These are phyloP conservation scores for Aethionema arabicum DNA, from an alignment of 345 rosid genomes.

Conservation along the genomic window DNA sequence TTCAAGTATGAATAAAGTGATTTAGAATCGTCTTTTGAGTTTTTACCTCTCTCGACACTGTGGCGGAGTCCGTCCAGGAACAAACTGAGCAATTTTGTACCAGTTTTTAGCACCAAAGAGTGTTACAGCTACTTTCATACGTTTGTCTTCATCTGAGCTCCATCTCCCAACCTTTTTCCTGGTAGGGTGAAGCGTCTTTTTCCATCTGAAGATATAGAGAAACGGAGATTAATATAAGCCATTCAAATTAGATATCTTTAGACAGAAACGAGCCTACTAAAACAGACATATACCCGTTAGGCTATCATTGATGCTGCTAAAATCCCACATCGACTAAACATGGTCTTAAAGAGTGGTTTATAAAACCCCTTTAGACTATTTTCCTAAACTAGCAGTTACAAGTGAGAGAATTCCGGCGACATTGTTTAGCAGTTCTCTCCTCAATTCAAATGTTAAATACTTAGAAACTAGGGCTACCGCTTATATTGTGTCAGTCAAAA, in stretches of 20 bases:
- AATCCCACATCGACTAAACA: constrained; percentile 24
- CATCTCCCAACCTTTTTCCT: constrained; percentile 61
- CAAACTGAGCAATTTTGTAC: constrained; percentile 73
- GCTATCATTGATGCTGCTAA: not conserved
- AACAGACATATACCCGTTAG: not conserved
- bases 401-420: not conserved
- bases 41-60: constrained; percentile 86
- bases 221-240: constrained; percentile 13
- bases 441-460: too few relatives aligned
- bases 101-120: constrained; percentile 85
- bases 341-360: constrained; percentile 9
- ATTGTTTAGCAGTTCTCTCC: too few relatives aligned
- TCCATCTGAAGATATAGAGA: constrained; percentile 59
- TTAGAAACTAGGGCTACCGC: not conserved
- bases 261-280: constrained; percentile 18
- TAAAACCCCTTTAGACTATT: constrained; percentile 15
- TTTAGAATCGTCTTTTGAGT: not conserved
- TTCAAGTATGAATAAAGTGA: not conserved
- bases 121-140: constrained; percentile 70
- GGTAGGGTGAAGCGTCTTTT: constrained; percentile 62
- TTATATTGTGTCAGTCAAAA: constrained; percentile 1
- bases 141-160: constrained; percentile 63
- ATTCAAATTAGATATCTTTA: constrained; percentile 8
- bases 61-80: constrained; percentile 73
- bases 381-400: constrained; percentile 9